phyloP scores from a whole-genome alignment of 495 filamentous ascomycete species.

The Hyaloscypha finlandica region DNA sequence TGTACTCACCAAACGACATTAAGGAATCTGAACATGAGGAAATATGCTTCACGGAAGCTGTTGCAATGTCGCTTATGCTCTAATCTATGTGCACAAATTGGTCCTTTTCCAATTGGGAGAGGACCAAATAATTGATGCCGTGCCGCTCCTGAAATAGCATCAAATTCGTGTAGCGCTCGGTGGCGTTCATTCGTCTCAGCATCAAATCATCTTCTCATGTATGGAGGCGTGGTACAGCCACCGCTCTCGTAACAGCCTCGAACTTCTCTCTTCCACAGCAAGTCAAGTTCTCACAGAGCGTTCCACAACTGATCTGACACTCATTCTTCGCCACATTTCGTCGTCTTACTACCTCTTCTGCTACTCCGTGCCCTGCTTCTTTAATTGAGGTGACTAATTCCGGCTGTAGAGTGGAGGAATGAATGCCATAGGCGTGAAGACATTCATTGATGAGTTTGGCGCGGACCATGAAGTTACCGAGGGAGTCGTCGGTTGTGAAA shows the following conservation, averaged over 20 bases:
- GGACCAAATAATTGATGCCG: too few relatives aligned
- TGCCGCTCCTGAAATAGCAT: too few relatives aligned
- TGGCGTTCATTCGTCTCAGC: too few relatives aligned
- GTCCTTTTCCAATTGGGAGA: too few relatives aligned
- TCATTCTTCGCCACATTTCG: neutral
- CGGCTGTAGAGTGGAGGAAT: conserved; percentile 89
- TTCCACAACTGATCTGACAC: conserved; percentile 39
- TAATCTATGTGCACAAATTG: too few relatives aligned
- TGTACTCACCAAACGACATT: too few relatives aligned
- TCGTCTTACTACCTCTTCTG: neutral
- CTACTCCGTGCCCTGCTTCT: neutral
- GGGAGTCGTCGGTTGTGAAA: conserved; percentile 61
- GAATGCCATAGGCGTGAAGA: conserved; percentile 90
- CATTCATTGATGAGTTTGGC: conserved; percentile 76
- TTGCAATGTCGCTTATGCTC: too few relatives aligned
- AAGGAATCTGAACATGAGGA: too few relatives aligned
- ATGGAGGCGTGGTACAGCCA: neutral
- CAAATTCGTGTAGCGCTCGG: too few relatives aligned
- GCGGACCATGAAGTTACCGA: conserved; percentile 75
- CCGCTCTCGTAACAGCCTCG: conserved; percentile 5
- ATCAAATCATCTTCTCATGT: neutral
- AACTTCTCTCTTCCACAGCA: conserved; percentile 27
- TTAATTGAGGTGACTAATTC: conserved; percentile 47
- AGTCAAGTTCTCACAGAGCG: conserved; percentile 36
- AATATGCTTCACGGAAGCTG: too few relatives aligned